phyloP scores from a whole-genome alignment of 441 rosid genomes.

The Erodium moschatum region DNA sequence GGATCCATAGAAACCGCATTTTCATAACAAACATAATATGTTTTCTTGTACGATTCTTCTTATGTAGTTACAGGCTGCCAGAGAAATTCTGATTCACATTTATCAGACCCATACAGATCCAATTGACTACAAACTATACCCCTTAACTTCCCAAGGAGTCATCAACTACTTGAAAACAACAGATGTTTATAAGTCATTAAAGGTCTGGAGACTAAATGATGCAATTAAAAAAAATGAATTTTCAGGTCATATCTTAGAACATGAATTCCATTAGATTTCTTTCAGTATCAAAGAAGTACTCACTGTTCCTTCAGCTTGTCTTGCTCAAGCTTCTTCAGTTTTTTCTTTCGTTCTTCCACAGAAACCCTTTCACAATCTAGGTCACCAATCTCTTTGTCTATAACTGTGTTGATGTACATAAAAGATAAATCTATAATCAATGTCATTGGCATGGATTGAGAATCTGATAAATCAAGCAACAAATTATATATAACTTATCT shows the following conservation, averaged over 20 bases:
- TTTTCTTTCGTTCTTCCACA: conserved; percentile 35
- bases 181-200: not conserved
- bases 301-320: conserved; percentile 42
- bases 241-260: not conserved
- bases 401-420: conserved; percentile 31
- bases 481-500: conserved; percentile 37
- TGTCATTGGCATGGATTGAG: not conserved
- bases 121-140: not conserved
- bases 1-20: not conserved
- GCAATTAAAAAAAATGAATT: not conserved
- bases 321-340: conserved; percentile 36
- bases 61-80: too few relatives aligned
- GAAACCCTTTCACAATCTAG: conserved; percentile 36
- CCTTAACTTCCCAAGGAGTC: not conserved
- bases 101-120: not conserved
- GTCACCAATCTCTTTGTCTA: conserved; percentile 31
- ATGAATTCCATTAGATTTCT: not conserved
- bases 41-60: too few relatives aligned
- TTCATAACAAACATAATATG: not conserved
- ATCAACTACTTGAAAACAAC: conserved; percentile 3
- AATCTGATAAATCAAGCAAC: not conserved
- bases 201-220: not conserved
- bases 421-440: conserved; percentile 19
- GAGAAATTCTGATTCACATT: too few relatives aligned
- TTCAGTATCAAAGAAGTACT: conserved; percentile 19